Percentiles rank a stretch among this genome's conserved stretches.
phyloP scores from a whole-genome alignment of 2,329 filamentous ascomycete genomes.

The Cytospora paraplurivora region DNA sequence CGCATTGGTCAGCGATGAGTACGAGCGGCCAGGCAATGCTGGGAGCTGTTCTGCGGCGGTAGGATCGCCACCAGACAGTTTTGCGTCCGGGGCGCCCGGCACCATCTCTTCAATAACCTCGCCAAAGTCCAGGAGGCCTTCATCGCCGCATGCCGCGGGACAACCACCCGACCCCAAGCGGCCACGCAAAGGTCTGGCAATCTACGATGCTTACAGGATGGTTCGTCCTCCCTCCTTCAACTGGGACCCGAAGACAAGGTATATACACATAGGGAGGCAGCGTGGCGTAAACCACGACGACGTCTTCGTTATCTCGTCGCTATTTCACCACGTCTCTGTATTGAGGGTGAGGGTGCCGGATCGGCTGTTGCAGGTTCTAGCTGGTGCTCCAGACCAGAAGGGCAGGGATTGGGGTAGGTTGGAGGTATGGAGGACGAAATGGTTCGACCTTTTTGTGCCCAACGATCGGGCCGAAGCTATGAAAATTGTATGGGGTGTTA shows the following conservation, averaged over 20 bases:
- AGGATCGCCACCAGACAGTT: background rate
- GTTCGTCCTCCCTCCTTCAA: slow-evolving; percentile 57
- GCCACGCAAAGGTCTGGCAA: slow-evolving; percentile 55
- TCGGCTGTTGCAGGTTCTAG: slow-evolving; percentile 54
- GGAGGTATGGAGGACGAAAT: slow-evolving; percentile 58
- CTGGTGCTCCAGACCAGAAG: slow-evolving; percentile 43
- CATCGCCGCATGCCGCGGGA: slow-evolving; percentile 30
- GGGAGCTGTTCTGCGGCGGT: slow-evolving; percentile 2
- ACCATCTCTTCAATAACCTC: background rate
- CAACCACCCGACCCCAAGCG: slow-evolving; percentile 46
- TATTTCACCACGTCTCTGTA: slow-evolving; percentile 64
- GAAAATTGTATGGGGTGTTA: slow-evolving; percentile 59
- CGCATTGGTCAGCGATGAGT: slow-evolving; percentile 49
- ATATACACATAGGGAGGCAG: slow-evolving; percentile 57
- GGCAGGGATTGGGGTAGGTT: slow-evolving; percentile 53
- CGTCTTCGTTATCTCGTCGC: slow-evolving; percentile 60
- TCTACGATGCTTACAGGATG: slow-evolving; percentile 67
- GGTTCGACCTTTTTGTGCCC: slow-evolving; percentile 61
- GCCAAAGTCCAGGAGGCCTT: background rate
- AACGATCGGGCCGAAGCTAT: slow-evolving; percentile 60
- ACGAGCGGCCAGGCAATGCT: slow-evolving; percentile 34
- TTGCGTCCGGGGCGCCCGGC: background rate
- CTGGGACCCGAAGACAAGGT: slow-evolving; percentile 64
- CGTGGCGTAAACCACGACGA: slow-evolving; percentile 56
- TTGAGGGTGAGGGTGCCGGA: slow-evolving; percentile 61